phyloP scores from a whole-genome alignment of 257 asterid genomes.

The Solanum gandarillasii region DNA sequence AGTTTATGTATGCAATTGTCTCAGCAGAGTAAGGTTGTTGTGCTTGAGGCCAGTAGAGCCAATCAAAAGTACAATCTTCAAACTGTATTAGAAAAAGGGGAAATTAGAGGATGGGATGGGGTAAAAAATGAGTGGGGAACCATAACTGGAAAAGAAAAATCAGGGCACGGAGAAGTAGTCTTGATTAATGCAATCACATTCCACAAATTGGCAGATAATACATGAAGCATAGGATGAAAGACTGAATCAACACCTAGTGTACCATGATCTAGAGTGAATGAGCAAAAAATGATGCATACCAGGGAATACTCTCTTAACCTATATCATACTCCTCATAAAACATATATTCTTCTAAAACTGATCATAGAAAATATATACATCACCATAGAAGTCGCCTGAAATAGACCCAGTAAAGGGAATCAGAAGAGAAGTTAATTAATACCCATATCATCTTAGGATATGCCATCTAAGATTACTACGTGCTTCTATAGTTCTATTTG shows the following conservation, averaged over 20 bases:
- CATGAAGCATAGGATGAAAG: not conserved
- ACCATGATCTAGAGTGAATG: not conserved
- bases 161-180: not conserved
- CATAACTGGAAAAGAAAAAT: not conserved
- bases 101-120: not conserved
- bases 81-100: constrained; percentile 27
- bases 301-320: not conserved
- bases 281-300: not conserved
- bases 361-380: not conserved
- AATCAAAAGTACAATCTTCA: constrained; percentile 69
- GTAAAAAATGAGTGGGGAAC: not conserved
- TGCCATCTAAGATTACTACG: not conserved
- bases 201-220: not conserved
- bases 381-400: not conserved
- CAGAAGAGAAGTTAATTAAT: not conserved
- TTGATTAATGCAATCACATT: not conserved
- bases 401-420: not conserved
- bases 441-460: not conserved
- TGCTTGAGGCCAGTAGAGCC: constrained; percentile 90
- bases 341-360: not conserved
- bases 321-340: not conserved
- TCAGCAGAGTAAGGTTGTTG: constrained; percentile 39
- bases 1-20: constrained; percentile 39
- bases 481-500: not conserved
- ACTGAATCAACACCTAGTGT: not conserved